Percentiles rank a stretch among this genome's conserved stretches.
Conservation (phyloP, 345 rosid genomes). For the Rhodamnia rubescens region DNA sequence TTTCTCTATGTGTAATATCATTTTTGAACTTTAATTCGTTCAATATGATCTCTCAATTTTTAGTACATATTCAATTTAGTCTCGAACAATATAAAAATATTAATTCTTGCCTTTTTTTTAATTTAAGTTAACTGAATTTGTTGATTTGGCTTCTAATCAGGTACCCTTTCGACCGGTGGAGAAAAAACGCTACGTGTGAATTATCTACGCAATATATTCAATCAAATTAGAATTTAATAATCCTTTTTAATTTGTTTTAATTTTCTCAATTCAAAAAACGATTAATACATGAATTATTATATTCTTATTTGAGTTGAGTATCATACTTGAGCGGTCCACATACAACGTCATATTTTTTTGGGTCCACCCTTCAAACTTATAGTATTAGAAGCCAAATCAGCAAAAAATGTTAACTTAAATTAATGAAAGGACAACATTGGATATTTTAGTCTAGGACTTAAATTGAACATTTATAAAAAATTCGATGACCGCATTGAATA, state of each 20-base stretch:
- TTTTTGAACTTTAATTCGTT: not conserved
- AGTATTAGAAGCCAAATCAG: not conserved
- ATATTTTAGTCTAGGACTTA: not conserved
- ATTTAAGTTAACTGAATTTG: not conserved
- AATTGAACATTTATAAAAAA: not conserved
- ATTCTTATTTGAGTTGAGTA: not conserved
- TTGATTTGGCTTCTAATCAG: not conserved
- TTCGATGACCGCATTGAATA: no score
- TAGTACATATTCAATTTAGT: not conserved
- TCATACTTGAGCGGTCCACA: accelerated
- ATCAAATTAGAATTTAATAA: not conserved
- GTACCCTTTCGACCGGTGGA: not conserved
- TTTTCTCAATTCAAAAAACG: not conserved
- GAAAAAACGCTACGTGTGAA: not conserved
- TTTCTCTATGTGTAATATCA: no score
- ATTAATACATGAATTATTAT: not conserved
- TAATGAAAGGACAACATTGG: accelerated
- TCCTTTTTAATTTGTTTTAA: not conserved
- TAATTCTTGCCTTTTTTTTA: not conserved
- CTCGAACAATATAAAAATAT: accelerated
- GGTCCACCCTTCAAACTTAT: not conserved
- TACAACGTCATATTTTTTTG: not conserved
- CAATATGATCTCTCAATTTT: accelerated
- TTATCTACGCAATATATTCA: no score
- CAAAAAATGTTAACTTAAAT: not conserved